Base-by-base conservation (phyloP, 2,329 filamentous ascomycete genomes). In the Cordyceps sp. region DNA sequence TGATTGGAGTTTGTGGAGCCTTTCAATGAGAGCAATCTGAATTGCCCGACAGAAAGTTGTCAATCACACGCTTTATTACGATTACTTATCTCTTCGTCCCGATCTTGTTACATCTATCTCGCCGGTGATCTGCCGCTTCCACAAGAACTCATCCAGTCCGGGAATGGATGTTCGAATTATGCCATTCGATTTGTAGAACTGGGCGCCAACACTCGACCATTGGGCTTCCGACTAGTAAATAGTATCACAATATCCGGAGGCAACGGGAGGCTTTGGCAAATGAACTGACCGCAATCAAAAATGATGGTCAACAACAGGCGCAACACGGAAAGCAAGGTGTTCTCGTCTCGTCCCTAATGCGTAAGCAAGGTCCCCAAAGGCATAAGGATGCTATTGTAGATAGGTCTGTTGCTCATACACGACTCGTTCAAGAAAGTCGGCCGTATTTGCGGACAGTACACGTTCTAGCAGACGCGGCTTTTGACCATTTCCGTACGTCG, bases 1-100 rank as follows among this genome's bases (percentile, higher is more conserved):
- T 45, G n/a, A n/a, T n/a, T n/a, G n/a, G 44, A 53, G 62, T 4
- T 51, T 51, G 19, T 48, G 22, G 2, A 67, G 42, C 1, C 66
- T 43, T 12, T 61, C 51, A 0, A 57, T 49, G 7, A 67, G 37
- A 0, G 55, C 55, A 4, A 69, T 43, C 39, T 69, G 64, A 1
- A 68, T 35, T 0, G 61, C 57, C 0, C 58, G 62, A 36, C 49
- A 56, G 3, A 47, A 27, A n/a, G 24, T 25, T 59, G 57, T 35
- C 61, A 56, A 14, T 19, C 14, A 10, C 14, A 22, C n/a, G 19
- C 29, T 30, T n/a, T 16, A 6, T 16, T 4, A 6, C 16, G 6
- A 16, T 15, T 26, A 15, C 24, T 26, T 4, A 9, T 13, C 6
- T n/a, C 24, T 6, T 5, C n/a, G 3, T 6, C n/a, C n/a, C 13